These are phyloP conservation scores for Salvia rosmarinus DNA, from an alignment of 257 asterid genomes.

Conservation along the genomic window DNA sequence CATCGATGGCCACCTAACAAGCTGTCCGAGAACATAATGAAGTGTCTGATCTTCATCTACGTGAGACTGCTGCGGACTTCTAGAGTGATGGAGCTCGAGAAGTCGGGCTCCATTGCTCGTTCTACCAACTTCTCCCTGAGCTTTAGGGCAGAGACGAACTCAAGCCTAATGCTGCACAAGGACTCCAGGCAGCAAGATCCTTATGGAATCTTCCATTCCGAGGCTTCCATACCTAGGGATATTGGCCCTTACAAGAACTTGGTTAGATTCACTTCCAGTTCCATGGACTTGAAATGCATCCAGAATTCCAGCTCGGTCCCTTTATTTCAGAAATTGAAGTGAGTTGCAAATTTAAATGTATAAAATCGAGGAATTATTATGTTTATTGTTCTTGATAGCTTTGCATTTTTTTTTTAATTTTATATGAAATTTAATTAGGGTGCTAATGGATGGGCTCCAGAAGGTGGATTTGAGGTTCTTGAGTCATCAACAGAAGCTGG, in stretches of 20 bases:
- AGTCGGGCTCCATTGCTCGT: constrained; percentile 68
- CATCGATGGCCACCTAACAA: constrained; percentile 84
- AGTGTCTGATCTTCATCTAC: constrained; percentile 71
- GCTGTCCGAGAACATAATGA: constrained; percentile 84
- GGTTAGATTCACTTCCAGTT: constrained; percentile 67
- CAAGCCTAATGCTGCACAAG: constrained; percentile 49
- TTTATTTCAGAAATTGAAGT: constrained; percentile 75
- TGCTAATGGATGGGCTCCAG: constrained; percentile 68
- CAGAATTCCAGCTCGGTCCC: constrained; percentile 65
- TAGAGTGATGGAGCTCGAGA: constrained; percentile 77
- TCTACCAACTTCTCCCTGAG: constrained; percentile 67
- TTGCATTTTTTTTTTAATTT: background rate
- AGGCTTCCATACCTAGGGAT: constrained; percentile 69
- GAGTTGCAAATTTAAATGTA: constrained; percentile 4
- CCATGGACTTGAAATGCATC: constrained; percentile 77
- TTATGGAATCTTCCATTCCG: constrained; percentile 67
- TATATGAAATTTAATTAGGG: no score
- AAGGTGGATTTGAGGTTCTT: constrained; percentile 70
- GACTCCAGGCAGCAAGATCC: constrained; percentile 92
- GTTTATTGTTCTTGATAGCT: no score
- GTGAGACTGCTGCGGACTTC: constrained; percentile 79
- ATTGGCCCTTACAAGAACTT: constrained; percentile 89
- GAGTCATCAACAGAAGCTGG: constrained; percentile 58
- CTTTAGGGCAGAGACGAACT: constrained; percentile 69
- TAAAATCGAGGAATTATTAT: no score